phyloP scores from a whole-genome alignment of 306 rosid genomes.

The Corylus heterophylla region DNA sequence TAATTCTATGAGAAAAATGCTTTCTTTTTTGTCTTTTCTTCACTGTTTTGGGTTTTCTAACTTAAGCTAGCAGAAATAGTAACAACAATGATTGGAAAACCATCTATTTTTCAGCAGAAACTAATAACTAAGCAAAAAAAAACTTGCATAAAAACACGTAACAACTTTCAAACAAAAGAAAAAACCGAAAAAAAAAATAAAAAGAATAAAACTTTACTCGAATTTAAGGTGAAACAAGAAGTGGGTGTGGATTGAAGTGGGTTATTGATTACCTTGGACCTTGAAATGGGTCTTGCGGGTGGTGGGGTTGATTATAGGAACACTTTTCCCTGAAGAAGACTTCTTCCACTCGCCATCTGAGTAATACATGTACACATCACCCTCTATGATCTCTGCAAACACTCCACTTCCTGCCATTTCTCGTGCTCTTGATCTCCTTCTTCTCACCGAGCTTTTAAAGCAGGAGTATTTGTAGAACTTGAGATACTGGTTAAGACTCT shows the following conservation, averaged over 20 bases:
- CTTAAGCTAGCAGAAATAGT: background rate
- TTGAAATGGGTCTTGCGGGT: constrained; percentile 84
- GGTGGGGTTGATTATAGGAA: constrained; percentile 85
- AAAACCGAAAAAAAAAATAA: background rate
- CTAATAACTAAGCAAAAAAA: background rate
- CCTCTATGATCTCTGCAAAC: constrained; percentile 76
- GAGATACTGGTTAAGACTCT: background rate
- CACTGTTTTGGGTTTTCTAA: background rate
- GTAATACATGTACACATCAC: constrained; percentile 79
- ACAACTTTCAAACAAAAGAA: background rate
- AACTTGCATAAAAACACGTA: background rate
- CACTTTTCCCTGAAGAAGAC: constrained; percentile 78
- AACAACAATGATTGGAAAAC: background rate
- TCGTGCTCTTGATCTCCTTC: background rate
- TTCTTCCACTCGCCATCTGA: constrained; percentile 89
- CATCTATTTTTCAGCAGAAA: background rate
- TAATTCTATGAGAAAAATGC: background rate
- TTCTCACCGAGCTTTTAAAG: background rate
- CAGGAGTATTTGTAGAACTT: background rate
- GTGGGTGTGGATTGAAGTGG: background rate
- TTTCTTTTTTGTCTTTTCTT: too few relatives aligned
- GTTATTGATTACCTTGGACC: constrained; percentile 70
- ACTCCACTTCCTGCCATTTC: constrained; percentile 78
- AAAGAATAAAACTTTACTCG: background rate
- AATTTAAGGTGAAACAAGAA: background rate